Percentiles rank a stretch among this genome's conserved stretches.
These are phyloP conservation scores for Borealophlyctis nickersoniae DNA, from an alignment of 192 early-diverging fungal genomes.

Conservation along the genomic window DNA sequence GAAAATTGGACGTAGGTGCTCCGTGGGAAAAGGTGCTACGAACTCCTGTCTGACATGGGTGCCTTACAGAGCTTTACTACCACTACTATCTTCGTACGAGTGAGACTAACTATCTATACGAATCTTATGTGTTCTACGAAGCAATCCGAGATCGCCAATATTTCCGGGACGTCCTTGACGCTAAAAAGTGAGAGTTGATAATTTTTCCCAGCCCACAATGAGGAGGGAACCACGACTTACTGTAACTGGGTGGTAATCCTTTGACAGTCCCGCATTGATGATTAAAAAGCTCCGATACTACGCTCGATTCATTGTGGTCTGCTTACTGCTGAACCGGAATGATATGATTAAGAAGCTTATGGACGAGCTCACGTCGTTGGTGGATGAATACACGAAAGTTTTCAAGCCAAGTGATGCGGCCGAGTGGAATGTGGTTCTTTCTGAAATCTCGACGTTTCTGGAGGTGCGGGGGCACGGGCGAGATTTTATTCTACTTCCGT, in stretches of 20 bases:
- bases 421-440: conserved; percentile 74
- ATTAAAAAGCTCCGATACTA: conserved; percentile 98
- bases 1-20: conserved; percentile 91
- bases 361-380: conserved; percentile 75
- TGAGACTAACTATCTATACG: conserved; percentile 94
- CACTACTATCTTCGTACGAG: conserved; percentile 77
- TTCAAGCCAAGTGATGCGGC: conserved; percentile 86
- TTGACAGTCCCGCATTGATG: conserved; percentile 75
- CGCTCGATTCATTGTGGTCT: conserved; percentile 96
- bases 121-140: conserved; percentile 94
- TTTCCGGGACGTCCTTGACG: conserved; percentile 90
- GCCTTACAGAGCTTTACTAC: conserved; percentile 46
- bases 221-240: background rate
- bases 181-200: conserved; percentile 69
- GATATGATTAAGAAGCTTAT: conserved; percentile 78
- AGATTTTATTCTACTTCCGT: conserved; percentile 10
- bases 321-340: conserved; percentile 78
- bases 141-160: conserved; percentile 93
- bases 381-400: conserved; percentile 82
- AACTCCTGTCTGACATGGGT: background rate
- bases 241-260: too few species aligned
- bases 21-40: background rate
- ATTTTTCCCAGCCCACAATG: conserved; percentile 9
- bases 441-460: conserved; percentile 68
- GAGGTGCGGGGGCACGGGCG: conserved; percentile 57